Evolutionary conservation across 2,329 filamentous ascomycete genomes (phyloP).

Genomic region (Ceratocystis colombiana): DNA sequence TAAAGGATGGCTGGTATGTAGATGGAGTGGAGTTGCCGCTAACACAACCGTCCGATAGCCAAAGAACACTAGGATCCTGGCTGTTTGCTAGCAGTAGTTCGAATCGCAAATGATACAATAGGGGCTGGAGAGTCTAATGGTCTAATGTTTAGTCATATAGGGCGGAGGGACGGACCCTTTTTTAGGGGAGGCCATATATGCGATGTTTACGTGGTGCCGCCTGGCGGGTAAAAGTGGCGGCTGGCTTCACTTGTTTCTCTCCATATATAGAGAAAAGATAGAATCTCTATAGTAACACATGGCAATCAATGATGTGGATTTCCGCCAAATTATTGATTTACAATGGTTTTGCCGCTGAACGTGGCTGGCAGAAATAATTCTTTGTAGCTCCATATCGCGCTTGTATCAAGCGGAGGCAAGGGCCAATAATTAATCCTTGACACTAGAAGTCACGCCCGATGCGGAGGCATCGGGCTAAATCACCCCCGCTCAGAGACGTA

Average conservation of each 20-base stretch:
- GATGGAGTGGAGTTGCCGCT: neutral
- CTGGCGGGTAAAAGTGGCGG: neutral
- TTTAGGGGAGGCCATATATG: neutral
- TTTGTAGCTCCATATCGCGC: neutral
- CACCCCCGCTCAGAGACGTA: too few species aligned
- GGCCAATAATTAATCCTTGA: neutral
- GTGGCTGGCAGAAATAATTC: neutral
- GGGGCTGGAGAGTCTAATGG: too few species aligned
- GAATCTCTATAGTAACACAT: neutral
- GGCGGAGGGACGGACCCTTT: neutral
- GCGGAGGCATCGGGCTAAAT: neutral
- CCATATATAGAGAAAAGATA: neutral
- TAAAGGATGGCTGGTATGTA: conserved; percentile 10
- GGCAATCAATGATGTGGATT: neutral
- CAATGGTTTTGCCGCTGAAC: neutral
- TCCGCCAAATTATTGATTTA: neutral
- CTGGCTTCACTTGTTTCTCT: neutral
- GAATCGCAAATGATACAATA: neutral
- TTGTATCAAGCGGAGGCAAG: neutral
- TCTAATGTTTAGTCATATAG: neutral
- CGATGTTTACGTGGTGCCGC: neutral
- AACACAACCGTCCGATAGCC: neutral
- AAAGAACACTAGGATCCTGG: neutral
- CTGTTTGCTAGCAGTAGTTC: neutral
- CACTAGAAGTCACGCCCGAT: neutral